A percentile compares a stretch with the other conserved stretches of the same genome.
phyloP scores from a whole-genome alignment of 257 asterid genomes.

The Jaltomata sinuosa region DNA sequence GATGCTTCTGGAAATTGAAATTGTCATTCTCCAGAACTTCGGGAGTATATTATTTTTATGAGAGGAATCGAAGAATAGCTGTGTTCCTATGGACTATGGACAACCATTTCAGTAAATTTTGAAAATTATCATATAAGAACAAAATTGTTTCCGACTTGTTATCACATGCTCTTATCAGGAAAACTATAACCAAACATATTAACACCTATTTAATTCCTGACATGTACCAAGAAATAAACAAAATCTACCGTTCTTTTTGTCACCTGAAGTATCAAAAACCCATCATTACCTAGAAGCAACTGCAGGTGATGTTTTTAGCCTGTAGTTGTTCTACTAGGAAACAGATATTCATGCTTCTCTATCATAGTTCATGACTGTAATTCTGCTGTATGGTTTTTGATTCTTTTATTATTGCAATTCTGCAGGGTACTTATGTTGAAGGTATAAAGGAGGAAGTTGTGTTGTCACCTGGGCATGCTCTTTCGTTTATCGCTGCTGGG shows the following conservation, averaged over 20 bases:
- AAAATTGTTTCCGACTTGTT: not conserved
- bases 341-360: not conserved
- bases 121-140: not conserved
- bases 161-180: not conserved
- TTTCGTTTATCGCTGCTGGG: slow-evolving; percentile 98
- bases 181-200: not conserved
- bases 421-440: slow-evolving; percentile 96
- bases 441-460: slow-evolving; percentile 99
- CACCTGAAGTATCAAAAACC: not conserved
- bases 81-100: not conserved
- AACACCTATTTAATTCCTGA: not conserved
- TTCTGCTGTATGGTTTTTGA: not conserved
- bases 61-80: not conserved
- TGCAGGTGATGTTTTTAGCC: not conserved
- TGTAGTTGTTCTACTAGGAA: not conserved
- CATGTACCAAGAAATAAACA: not conserved
- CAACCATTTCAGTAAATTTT: not conserved
- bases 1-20: not conserved
- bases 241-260: not conserved
- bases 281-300: not conserved
- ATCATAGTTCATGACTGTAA: not conserved
- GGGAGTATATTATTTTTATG: not conserved
- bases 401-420: slow-evolving; percentile 7
- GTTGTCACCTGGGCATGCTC: slow-evolving; percentile 98
- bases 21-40: not conserved